Percentiles rank a stretch among this genome's conserved stretches.
These are phyloP conservation scores for Hypomontagnella submonticulosa DNA, from an alignment of 495 filamentous ascomycete genomes.

Conservation along the genomic window DNA sequence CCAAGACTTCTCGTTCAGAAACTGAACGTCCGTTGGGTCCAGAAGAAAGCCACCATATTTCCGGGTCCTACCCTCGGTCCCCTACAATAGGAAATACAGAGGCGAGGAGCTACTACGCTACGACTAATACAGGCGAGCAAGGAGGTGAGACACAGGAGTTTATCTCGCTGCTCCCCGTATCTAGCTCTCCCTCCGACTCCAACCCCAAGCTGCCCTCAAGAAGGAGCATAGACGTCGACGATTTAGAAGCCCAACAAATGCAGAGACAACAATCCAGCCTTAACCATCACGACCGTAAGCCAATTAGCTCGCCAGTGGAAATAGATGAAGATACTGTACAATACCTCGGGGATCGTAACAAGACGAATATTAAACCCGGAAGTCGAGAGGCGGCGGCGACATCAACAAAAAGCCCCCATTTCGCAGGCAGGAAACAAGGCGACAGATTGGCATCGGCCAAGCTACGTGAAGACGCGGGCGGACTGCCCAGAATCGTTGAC, in stretches of 20 bases:
- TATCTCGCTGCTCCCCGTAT: conserved; percentile 18
- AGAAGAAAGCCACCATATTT: conserved; percentile 9
- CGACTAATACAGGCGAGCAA: not conserved
- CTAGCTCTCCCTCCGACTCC: not conserved
- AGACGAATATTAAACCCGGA: not conserved
- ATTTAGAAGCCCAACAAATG: conserved; percentile 13
- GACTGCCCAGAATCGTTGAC: conserved; percentile 18
- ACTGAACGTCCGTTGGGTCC: conserved; percentile 5
- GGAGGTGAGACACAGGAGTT: conserved; percentile 12
- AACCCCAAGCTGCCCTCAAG: conserved; percentile 14
- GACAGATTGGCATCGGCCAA: conserved; percentile 34
- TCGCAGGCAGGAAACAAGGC: conserved; percentile 26
- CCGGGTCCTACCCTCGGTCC: conserved; percentile 34
- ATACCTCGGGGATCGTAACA: not conserved
- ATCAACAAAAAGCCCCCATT: conserved; percentile 21
- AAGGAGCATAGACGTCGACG: conserved; percentile 25
- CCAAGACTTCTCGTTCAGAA: not conserved
- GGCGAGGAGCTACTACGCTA: not conserved
- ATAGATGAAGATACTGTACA: not conserved
- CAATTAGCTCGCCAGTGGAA: not conserved
- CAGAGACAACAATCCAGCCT: not conserved
- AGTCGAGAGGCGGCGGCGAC: conserved; percentile 18
- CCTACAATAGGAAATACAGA: conserved; percentile 13
- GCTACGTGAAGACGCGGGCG: conserved; percentile 22
- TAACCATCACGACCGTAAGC: not conserved